Percentiles rank a stretch among this genome's conserved stretches.
phyloP scores from a whole-genome alignment of 1,284 basidiomycete genomes.

The Ustilago trichophora region DNA sequence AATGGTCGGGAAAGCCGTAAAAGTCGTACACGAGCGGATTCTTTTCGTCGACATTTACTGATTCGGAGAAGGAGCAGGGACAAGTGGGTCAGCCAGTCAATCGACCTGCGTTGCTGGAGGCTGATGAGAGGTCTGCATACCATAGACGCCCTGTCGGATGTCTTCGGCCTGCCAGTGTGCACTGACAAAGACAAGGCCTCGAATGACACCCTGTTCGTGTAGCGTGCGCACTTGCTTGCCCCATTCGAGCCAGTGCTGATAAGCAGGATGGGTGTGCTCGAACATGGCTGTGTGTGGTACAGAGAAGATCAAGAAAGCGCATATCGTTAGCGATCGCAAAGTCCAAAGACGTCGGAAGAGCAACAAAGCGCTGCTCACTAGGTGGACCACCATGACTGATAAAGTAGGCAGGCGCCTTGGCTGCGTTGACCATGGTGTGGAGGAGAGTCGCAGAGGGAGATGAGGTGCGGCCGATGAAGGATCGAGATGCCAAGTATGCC shows the following conservation, averaged over 20 bases:
- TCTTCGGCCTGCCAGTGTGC: constrained; percentile 69
- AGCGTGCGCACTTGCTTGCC: constrained; percentile 61
- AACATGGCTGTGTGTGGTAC: constrained; percentile 61
- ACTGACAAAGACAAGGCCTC: constrained; percentile 68
- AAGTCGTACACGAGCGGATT: constrained; percentile 69
- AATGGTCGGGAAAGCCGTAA: constrained; percentile 65
- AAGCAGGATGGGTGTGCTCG: constrained; percentile 64
- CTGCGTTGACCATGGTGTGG: constrained; percentile 9
- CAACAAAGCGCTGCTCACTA: constrained; percentile 22
- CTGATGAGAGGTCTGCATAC: constrained; percentile 1
- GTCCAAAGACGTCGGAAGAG: too few relatives aligned
- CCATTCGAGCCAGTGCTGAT: constrained; percentile 67
- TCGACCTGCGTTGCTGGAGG: neutral
- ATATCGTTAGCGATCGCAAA: neutral
- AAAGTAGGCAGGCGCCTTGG: constrained; percentile 43
- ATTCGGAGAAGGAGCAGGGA: neutral
- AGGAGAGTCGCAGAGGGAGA: neutral
- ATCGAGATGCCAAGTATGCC: constrained; percentile 9
- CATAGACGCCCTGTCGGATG: constrained; percentile 32
- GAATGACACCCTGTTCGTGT: constrained; percentile 53
- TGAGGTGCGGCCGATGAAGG: neutral
- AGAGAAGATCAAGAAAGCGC: neutral
- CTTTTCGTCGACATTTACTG: constrained; percentile 64
- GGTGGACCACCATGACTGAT: constrained; percentile 67
- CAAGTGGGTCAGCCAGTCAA: neutral